phyloP scores from a whole-genome alignment of 441 rosid genomes.

The Flueggea neowawraea region DNA sequence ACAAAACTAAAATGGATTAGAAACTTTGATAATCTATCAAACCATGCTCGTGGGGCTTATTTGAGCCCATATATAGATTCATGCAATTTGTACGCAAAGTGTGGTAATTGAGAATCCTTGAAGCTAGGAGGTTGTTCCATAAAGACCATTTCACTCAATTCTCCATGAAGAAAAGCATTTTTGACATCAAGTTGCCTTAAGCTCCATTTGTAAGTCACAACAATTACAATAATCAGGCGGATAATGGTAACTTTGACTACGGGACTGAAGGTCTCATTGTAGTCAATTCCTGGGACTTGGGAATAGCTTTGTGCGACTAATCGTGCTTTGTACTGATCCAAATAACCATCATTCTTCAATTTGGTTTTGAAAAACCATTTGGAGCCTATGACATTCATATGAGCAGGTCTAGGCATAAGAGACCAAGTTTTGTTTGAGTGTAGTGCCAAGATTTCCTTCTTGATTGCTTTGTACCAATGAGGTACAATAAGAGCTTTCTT shows the following conservation, averaged over 20 bases:
- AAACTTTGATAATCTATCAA: not conserved
- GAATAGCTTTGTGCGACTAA: not conserved
- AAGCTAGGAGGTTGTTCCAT: conserved; percentile 4
- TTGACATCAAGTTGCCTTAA: not conserved
- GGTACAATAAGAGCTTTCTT: not conserved
- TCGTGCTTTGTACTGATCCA: conserved; percentile 5
- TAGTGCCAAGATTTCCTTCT: not conserved
- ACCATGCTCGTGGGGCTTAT: not conserved
- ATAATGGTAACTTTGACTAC: not conserved
- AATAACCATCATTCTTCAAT: not conserved
- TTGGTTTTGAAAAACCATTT: not conserved
- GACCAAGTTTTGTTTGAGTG: not conserved
- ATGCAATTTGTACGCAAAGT: not conserved
- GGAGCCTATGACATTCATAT: not conserved
- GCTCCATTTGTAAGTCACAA: not conserved
- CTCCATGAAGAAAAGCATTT: not conserved
- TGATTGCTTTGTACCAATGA: not conserved
- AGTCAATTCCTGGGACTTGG: conserved; percentile 2
- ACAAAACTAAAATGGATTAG: not conserved
- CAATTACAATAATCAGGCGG: not conserved
- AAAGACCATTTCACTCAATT: not conserved
- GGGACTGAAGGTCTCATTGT: not conserved
- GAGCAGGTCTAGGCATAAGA: not conserved
- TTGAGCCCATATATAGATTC: not conserved
- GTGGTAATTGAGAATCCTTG: not conserved